phyloP scores from a whole-genome alignment of 441 rosid species.

The Pelargonium cotyledonis region DNA sequence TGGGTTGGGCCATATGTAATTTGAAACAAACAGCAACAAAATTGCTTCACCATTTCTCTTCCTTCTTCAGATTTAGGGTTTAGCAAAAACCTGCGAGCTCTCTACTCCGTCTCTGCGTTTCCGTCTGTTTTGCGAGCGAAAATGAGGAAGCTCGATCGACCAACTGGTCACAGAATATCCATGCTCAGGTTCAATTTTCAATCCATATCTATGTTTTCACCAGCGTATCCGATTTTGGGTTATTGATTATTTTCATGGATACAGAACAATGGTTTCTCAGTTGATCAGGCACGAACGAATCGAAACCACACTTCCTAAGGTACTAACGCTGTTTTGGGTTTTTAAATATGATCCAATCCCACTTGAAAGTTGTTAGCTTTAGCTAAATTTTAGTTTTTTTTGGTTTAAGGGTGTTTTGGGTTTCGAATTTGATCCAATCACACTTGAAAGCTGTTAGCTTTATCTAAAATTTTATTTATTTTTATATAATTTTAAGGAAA shows the following conservation, averaged over 20 bases:
- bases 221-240: not conserved
- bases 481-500: not conserved
- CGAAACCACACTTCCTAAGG: constrained; percentile 89
- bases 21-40: no score
- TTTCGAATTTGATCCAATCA: not conserved
- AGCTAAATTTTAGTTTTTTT: constrained; percentile 17
- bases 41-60: not conserved
- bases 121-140: not conserved
- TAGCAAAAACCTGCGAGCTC: not conserved
- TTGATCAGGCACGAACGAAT: constrained; percentile 86
- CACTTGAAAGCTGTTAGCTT: not conserved
- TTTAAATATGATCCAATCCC: not conserved
- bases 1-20: no score
- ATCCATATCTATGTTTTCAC: not conserved
- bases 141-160: not conserved
- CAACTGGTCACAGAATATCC: not conserved
- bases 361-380: not conserved
- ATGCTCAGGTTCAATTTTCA: not conserved
- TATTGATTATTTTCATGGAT: not conserved
- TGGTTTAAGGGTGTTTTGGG: not conserved
- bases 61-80: not conserved
- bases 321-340: constrained; percentile 7
- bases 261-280: constrained; percentile 86
- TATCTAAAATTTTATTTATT: no score
- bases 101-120: not conserved